Evolutionary conservation across 2,329 filamentous ascomycete species (phyloP).

Genomic region (Fusarium vanettenii): DNA sequence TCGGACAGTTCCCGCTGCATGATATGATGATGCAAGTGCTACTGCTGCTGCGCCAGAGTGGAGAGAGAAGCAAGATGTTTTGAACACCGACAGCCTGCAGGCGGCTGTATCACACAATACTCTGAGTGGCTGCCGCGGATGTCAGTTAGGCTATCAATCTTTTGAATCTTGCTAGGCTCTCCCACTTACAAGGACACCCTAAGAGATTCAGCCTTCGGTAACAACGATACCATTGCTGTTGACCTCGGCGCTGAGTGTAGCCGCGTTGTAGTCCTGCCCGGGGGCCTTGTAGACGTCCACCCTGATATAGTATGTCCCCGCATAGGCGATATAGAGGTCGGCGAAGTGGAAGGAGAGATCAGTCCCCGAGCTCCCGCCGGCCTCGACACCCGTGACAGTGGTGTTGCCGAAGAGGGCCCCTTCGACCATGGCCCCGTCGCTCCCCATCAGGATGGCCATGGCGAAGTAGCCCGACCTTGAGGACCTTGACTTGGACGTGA

Average conservation of each 20-base stretch:
- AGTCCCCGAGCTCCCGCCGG: slow-evolving; percentile 8
- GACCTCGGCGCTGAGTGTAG: slow-evolving; percentile 25
- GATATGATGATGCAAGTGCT: background rate
- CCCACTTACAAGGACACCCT: slow-evolving; percentile 12
- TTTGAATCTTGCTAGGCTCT: background rate
- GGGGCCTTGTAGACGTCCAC: slow-evolving; percentile 44
- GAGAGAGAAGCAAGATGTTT: background rate
- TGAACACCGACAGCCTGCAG: slow-evolving; percentile 4
- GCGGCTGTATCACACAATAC: background rate
- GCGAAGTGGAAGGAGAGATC: slow-evolving; percentile 42
- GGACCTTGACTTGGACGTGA: slow-evolving; percentile 6
- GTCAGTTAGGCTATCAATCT: background rate
- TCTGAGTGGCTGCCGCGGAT: background rate
- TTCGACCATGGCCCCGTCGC: slow-evolving; percentile 28
- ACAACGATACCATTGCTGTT: slow-evolving; percentile 31
- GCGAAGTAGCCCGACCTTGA: slow-evolving; percentile 41
- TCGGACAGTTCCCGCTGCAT: background rate
- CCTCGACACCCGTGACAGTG: slow-evolving; percentile 27
- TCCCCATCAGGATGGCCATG: slow-evolving; percentile 40
- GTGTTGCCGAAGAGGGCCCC: slow-evolving; percentile 32
- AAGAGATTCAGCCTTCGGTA: background rate
- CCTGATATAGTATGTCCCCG: slow-evolving; percentile 43
- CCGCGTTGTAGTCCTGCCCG: slow-evolving; percentile 16
- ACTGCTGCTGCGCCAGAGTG: background rate
- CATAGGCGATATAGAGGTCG: slow-evolving; percentile 35